phyloP scores from a whole-genome alignment of 2,329 filamentous ascomycete species.

The Pseudogymnoascus sp. region DNA sequence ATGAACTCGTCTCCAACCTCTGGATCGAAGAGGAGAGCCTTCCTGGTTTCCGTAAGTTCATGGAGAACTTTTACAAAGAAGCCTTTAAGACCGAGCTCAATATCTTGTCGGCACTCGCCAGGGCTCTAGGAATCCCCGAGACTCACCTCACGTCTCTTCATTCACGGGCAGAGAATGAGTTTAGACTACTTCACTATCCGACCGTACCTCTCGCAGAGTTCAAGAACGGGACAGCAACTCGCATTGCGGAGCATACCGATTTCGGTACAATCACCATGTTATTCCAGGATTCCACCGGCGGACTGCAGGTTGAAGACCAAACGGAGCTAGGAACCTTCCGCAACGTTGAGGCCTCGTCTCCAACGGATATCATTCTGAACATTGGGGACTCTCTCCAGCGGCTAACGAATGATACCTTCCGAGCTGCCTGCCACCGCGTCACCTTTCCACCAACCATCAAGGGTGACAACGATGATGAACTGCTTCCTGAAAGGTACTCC shows the following conservation, averaged over 20 bases:
- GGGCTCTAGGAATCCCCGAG: conserved; percentile 38
- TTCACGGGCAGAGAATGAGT: conserved; percentile 47
- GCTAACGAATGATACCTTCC: conserved; percentile 38
- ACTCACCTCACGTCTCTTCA: conserved; percentile 39
- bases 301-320: conserved; percentile 41
- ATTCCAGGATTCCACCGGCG: conserved; percentile 44
- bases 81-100: conserved; percentile 35
- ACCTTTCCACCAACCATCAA: background rate
- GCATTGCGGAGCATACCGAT: conserved; percentile 46
- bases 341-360: conserved; percentile 26
- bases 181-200: conserved; percentile 52
- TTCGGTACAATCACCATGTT: conserved; percentile 44
- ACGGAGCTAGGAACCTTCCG: conserved; percentile 32
- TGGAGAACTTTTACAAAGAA: conserved; percentile 40
- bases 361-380: conserved; percentile 34
- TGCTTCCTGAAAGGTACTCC: conserved; percentile 71
- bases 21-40: conserved; percentile 39
- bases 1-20: conserved; percentile 36
- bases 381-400: conserved; percentile 41
- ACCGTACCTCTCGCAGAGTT: conserved; percentile 36
- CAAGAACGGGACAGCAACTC: conserved; percentile 33
- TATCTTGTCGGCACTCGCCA: conserved; percentile 37
- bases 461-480: conserved; percentile 33
- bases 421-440: background rate
- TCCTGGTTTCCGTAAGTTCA: conserved; percentile 39